These are phyloP conservation scores for Ceratocystis alfenasii DNA, from an alignment of 2,329 filamentous ascomycete species.

Conservation along the genomic window DNA sequence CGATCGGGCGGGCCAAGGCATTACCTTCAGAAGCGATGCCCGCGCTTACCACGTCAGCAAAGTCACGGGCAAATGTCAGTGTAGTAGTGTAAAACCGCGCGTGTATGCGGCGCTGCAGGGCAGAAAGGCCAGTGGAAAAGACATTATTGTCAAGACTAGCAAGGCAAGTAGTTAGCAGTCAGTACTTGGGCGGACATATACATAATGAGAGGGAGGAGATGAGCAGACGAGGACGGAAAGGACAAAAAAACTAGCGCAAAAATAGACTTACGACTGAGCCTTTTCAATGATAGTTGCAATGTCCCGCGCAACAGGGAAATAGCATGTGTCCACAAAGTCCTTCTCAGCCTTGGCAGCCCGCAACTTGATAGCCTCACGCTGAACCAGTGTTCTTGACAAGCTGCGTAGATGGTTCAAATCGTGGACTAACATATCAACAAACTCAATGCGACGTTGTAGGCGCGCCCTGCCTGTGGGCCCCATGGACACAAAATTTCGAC, in stretches of 20 bases:
- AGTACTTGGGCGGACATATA: too few relatives aligned
- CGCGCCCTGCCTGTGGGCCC: conserved; percentile 69
- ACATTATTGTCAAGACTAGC: conserved; percentile 52
- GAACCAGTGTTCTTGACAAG: conserved; percentile 58
- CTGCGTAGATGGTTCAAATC: conserved; percentile 67
- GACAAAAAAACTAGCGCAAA: neutral
- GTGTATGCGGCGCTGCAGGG: conserved; percentile 42
- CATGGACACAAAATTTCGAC: conserved; percentile 92
- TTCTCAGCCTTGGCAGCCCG: conserved; percentile 64
- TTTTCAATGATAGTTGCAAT: conserved; percentile 69
- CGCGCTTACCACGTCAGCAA: conserved; percentile 42
- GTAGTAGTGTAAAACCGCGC: conserved; percentile 47
- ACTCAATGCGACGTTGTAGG: conserved; percentile 72
- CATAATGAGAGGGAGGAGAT: too few relatives aligned
- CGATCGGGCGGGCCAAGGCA: conserved; percentile 24
- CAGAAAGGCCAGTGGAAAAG: conserved; percentile 42
- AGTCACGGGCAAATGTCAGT: conserved; percentile 44
- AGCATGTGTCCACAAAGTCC: conserved; percentile 74
- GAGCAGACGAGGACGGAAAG: too few relatives aligned
- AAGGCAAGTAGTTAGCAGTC: conserved; percentile 10
- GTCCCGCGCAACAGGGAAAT: conserved; percentile 74
- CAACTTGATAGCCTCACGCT: conserved; percentile 66
- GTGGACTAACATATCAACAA: conserved; percentile 60
- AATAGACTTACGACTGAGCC: conserved; percentile 59
- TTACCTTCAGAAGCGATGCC: conserved; percentile 39